Percentiles rank a stretch among this genome's conserved stretches.
Evolutionary conservation across 1,139 yeast genomes (phyloP).

Genomic region (Dujonia santamariae): DNA sequence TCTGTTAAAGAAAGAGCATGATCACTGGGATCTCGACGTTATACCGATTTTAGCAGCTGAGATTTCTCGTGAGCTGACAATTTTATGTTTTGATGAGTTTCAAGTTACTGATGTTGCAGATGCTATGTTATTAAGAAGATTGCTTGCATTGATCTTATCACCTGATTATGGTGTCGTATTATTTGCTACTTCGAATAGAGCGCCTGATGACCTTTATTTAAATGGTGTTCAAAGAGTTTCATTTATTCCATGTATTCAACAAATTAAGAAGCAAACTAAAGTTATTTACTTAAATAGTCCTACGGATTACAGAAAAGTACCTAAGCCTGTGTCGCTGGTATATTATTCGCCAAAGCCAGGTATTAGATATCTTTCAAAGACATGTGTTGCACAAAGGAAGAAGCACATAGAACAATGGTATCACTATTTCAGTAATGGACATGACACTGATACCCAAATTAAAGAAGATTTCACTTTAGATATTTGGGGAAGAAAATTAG

Average conservation of each 20-base stretch:
- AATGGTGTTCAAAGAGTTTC: conserved; percentile 92
- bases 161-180: conserved; percentile 78
- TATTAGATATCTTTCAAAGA: conserved; percentile 51
- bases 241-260: conserved; percentile 86
- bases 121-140: conserved; percentile 87
- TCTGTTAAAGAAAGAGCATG: conserved; percentile 59
- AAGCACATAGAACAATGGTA: conserved; percentile 80
- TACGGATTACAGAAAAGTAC: conserved; percentile 87
- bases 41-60: conserved; percentile 84
- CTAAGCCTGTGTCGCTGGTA: conserved; percentile 77
- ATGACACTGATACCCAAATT: conserved; percentile 21
- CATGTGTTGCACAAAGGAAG: conserved; percentile 46
- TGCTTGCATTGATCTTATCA: conserved; percentile 58
- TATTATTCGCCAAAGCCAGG: conserved; percentile 75
- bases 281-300: conserved; percentile 86
- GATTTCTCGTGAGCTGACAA: conserved; percentile 70
- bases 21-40: conserved; percentile 68
- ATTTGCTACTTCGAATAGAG: conserved; percentile 92
- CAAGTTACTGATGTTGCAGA: conserved; percentile 98
- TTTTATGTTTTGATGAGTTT: conserved; percentile 92
- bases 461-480: conserved; percentile 36
- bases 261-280: conserved; percentile 67
- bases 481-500: conserved; percentile 87
- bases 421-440: conserved; percentile 62
- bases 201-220: conserved; percentile 88